Evolutionary conservation across 208 protist genomes (phyloP).

Genomic region (Porcisia hertigi): DNA sequence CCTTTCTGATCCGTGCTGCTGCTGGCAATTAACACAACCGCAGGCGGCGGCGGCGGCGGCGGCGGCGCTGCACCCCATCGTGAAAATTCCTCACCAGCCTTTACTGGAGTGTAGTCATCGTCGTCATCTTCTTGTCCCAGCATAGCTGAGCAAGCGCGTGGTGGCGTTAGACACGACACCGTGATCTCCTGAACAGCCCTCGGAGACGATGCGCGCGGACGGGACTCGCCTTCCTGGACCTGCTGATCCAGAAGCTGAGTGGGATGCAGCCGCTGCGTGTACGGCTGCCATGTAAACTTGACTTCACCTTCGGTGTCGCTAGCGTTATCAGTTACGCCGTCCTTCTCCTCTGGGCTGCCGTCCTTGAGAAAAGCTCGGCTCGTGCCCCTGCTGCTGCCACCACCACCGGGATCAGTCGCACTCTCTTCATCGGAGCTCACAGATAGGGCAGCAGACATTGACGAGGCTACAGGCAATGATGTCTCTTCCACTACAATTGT

Average conservation of each 20-base stretch:
- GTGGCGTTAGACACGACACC: not conserved
- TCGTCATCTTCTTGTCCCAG: slow-evolving; percentile 3
- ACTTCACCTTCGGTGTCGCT: not conserved
- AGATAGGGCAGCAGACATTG: not conserved
- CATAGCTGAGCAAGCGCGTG: not conserved
- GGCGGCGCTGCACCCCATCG: not conserved
- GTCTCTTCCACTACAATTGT: not conserved
- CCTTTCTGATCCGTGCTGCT: slow-evolving; percentile 8
- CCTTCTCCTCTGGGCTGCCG: slow-evolving; percentile 5
- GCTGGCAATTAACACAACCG: slow-evolving; percentile 10
- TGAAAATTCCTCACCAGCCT: not conserved
- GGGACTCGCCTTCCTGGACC: not conserved
- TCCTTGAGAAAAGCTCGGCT: not conserved
- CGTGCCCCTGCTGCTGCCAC: slow-evolving; percentile 1
- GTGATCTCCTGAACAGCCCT: not conserved
- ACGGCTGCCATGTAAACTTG: slow-evolving; percentile 20
- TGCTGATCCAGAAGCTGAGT: slow-evolving; percentile 2
- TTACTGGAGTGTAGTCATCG: slow-evolving; percentile 37
- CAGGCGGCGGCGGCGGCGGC: not conserved
- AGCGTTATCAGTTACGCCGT: slow-evolving; percentile 1
- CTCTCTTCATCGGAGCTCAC: not conserved
- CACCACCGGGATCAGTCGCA: not conserved
- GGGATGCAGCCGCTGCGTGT: slow-evolving; percentile 18
- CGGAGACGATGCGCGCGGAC: not conserved
- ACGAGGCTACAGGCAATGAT: not conserved